Conservation (phyloP, 2,329 filamentous ascomycete genomes). For the Escovopsis weberi region DNA sequence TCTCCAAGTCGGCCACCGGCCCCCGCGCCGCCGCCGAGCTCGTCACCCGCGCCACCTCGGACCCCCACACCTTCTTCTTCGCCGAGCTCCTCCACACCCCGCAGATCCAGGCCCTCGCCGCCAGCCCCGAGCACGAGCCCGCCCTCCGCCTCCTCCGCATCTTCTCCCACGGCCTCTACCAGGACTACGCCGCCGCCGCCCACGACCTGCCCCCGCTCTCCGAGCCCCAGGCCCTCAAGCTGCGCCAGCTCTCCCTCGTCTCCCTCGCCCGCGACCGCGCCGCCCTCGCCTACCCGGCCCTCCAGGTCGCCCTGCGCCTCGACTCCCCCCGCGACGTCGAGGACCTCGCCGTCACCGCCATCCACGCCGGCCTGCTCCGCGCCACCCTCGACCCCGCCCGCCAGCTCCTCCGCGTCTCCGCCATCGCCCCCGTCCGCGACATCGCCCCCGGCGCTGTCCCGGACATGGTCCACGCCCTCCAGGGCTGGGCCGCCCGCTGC, state of each 20-base stretch:
- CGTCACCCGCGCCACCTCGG: slow-evolving; percentile 76
- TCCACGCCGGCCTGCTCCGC: slow-evolving; percentile 71
- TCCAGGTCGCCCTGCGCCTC: slow-evolving; percentile 55
- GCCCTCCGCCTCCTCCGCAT: slow-evolving; percentile 65
- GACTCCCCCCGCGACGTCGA: slow-evolving; percentile 58
- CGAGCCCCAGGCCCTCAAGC: slow-evolving; percentile 62
- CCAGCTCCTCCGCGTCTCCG: slow-evolving; percentile 60
- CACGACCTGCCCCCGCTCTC: slow-evolving; percentile 53
- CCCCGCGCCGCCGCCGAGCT: slow-evolving; percentile 76
- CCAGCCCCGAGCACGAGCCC: slow-evolving; percentile 42
- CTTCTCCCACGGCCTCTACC: slow-evolving; percentile 86
- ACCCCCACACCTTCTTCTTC: slow-evolving; percentile 82
- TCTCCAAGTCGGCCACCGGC: slow-evolving; percentile 73
- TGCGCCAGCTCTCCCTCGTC: slow-evolving; percentile 80
- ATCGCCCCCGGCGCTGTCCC: slow-evolving; percentile 60
- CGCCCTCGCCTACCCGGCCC: slow-evolving; percentile 57
- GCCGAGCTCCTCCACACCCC: slow-evolving; percentile 76
- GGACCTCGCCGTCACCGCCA: slow-evolving; percentile 69
- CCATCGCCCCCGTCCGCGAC: slow-evolving; percentile 76
- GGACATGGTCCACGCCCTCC: slow-evolving; percentile 51
- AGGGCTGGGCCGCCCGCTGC: slow-evolving; percentile 68
- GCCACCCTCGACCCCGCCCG: slow-evolving; percentile 72
- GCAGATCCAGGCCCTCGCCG: slow-evolving; percentile 58
- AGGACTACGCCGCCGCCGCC: slow-evolving; percentile 26
- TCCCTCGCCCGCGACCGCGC: slow-evolving; percentile 55